Conservation (phyloP, 2,329 filamentous ascomycete genomes). For the Alternaria triticimaculans region DNA sequence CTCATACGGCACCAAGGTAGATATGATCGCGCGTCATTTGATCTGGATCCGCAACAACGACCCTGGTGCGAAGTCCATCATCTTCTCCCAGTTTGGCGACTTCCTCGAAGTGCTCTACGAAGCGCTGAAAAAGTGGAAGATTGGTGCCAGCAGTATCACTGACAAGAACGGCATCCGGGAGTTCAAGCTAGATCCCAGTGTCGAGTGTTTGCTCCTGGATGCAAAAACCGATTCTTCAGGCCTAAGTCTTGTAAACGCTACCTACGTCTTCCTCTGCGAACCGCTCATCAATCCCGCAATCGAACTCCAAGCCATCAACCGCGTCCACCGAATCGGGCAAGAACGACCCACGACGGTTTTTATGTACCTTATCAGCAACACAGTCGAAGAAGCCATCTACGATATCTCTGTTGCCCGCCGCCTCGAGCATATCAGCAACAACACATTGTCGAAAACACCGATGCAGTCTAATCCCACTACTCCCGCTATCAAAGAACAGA, state of each 20-base stretch:
- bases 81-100: constrained; percentile 91
- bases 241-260: constrained; percentile 90
- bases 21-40: constrained; percentile 74
- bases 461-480: constrained; percentile 32
- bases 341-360: constrained; percentile 87
- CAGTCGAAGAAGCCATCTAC: constrained; percentile 92
- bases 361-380: constrained; percentile 90
- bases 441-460: background rate
- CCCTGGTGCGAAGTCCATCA: constrained; percentile 85
- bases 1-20: constrained; percentile 89
- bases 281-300: constrained; percentile 92
- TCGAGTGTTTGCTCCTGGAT: constrained; percentile 88
- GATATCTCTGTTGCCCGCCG: constrained; percentile 81
- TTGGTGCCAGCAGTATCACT: constrained; percentile 76
- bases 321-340: constrained; percentile 94
- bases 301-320: constrained; percentile 92
- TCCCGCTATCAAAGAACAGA: constrained; percentile 59
- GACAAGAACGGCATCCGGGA: constrained; percentile 70
- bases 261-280: constrained; percentile 92
- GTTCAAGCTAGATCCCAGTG: constrained; percentile 75
- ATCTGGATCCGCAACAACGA: constrained; percentile 85
- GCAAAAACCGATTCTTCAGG: constrained; percentile 88
- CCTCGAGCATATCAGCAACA: constrained; percentile 73
- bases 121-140: constrained; percentile 74
- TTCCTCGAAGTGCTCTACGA: constrained; percentile 76